Conservation (phyloP, 2,329 filamentous ascomycete genomes). For the Calonectria crousiana region DNA sequence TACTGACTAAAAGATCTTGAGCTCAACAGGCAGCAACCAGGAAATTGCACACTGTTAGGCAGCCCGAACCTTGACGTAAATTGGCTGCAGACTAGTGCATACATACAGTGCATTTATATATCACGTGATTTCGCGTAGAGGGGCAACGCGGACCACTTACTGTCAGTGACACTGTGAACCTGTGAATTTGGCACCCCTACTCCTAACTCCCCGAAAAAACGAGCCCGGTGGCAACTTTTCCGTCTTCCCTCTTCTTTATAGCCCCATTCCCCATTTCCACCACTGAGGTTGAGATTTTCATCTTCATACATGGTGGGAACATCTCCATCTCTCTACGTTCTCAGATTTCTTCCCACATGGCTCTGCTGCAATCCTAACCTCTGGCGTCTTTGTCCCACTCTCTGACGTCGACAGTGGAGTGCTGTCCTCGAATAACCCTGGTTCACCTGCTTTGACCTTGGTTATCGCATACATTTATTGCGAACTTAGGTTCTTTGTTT, state of each 20-base stretch:
- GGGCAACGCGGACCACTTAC: conserved; percentile 37
- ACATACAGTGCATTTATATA: conserved; percentile 26
- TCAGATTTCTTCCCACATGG: conserved; percentile 12
- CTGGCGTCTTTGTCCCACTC: conserved; percentile 24
- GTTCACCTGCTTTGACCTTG: conserved; percentile 12
- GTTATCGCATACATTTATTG: neutral
- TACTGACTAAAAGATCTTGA: conserved; percentile 41
- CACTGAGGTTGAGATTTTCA: neutral
- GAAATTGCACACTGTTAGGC: conserved; percentile 17
- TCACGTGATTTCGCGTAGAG: conserved; percentile 52
- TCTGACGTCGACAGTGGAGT: conserved; percentile 31
- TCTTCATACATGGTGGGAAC: neutral
- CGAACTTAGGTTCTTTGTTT: neutral
- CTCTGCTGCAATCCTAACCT: conserved; percentile 23
- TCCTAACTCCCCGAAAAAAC: conserved; percentile 38
- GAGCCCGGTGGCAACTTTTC: conserved; percentile 44
- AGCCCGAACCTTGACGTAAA: neutral
- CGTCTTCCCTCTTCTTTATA: conserved; percentile 22
- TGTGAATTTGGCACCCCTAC: conserved; percentile 26
- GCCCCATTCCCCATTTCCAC: conserved; percentile 6
- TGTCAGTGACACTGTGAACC: conserved; percentile 48
- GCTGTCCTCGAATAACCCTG: conserved; percentile 23
- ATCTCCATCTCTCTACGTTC: conserved; percentile 1
- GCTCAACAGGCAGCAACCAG: neutral
- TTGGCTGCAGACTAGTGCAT: neutral